Base-by-base conservation (phyloP, 345 rosid species). In the Corymbia maculata region DNA sequence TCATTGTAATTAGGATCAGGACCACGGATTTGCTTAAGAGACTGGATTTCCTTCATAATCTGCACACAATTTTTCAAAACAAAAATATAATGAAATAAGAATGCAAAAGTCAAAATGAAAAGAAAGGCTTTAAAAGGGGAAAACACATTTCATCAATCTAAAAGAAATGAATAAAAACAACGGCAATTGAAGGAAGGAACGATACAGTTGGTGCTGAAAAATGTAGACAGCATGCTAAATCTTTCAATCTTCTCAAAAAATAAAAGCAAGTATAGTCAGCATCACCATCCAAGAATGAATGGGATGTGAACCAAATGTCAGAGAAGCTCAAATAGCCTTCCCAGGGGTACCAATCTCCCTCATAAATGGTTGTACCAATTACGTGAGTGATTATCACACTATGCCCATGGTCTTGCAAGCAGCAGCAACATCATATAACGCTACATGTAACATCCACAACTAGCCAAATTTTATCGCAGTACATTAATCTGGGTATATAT, bases 1-100 rank as follows among this genome's bases (percentile, higher is more conserved):
- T 98, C 99, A 86, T 96, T 94, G 89, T 93, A 97, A 88, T 94
- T 97, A 32, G 99, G 99, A 90, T 97, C 99, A 85, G 99, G 99
- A 79, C 99, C 99, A 19, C 45, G 95, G 66, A 96, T 94, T 90
- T 90, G 94, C 93, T 95, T 94, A 52, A 96, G 91, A 87, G 95
- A 90, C 16, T 91, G 92, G 89, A 93, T 92, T 91, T 96, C 96
- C 91, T 90, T 92, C 90, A 92, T 92, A 49, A 97, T 90, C 99
- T 97, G 91, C 89, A 92, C 75, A 49, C 26, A 21, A 52, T 75
- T 42, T 45, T 30, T 55, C 47, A 26, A 84, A 15, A 52, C 42
- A 22, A 84, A n/a, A 36, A 61, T 6, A 64, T 49, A 47, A 59
- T 45, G 24, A 88, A 26, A 85, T 42, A 15, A 49, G 36, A 80